Evolutionary conservation across 495 filamentous ascomycete species (phyloP).

Genomic region (Podospora fimiseda): DNA sequence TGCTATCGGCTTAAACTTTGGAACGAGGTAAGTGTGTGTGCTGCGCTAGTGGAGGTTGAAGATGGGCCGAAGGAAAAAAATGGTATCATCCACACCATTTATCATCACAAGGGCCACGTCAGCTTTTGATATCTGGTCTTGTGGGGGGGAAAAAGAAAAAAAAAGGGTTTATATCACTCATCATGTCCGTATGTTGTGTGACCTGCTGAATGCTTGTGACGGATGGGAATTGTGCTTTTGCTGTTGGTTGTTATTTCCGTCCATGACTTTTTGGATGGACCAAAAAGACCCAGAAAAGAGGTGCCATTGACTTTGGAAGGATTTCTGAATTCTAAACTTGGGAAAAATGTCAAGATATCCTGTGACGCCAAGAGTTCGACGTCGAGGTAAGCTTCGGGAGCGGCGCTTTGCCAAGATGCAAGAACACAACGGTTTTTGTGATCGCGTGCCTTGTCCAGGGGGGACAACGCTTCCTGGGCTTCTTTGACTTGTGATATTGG

Average conservation of each 20-base stretch:
- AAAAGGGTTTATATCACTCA: no score
- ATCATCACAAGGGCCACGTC: neutral
- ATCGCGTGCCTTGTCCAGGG: neutral
- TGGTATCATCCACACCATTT: neutral
- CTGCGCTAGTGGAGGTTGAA: neutral
- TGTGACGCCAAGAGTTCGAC: neutral
- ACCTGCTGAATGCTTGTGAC: no score
- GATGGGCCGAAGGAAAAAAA: neutral
- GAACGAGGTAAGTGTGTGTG: neutral
- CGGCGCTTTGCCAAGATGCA: conserved; percentile 3
- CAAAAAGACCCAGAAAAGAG: neutral
- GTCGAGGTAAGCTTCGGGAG: neutral
- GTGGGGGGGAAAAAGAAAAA: no score
- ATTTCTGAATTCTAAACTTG: no score
- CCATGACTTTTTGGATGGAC: no score
- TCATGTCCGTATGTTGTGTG: no score
- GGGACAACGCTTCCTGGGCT: neutral
- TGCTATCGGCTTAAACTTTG: neutral
- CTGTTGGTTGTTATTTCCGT: no score
- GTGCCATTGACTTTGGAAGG: no score
- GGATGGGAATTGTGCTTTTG: no score
- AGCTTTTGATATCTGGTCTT: neutral
- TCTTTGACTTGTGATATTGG: conserved; percentile 1
- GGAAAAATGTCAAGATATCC: neutral
- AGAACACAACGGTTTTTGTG: neutral